These are phyloP conservation scores for Metschnikowia colocasiae DNA, from an alignment of 805 yeast genomes.

Conservation along the genomic window DNA sequence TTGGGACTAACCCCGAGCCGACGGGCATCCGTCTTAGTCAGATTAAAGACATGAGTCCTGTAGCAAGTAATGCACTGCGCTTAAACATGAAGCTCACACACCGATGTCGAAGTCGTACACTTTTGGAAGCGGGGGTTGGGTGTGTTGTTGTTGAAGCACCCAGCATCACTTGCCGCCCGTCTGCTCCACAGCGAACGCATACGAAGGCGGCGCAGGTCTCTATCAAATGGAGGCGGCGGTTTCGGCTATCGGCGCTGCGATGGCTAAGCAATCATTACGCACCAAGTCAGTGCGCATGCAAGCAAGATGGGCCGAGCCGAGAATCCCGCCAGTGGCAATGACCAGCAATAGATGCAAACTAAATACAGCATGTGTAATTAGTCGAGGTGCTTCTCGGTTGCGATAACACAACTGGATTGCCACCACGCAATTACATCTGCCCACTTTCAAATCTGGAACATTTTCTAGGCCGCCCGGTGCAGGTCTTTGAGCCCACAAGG, in stretches of 20 bases:
- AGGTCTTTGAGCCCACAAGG: not conserved
- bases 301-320: slow-evolving; percentile 3
- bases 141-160: too few relatives aligned
- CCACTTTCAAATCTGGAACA: not conserved
- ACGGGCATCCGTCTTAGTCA: not conserved
- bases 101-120: too few relatives aligned
- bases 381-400: not conserved
- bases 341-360: not conserved
- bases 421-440: not conserved
- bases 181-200: too few relatives aligned
- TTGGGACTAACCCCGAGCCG: not conserved
- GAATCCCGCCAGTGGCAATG: not conserved
- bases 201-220: too few relatives aligned
- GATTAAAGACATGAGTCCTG: not conserved
- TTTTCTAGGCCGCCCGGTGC: not conserved
- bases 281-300: not conserved
- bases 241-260: not conserved
- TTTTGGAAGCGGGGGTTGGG: too few relatives aligned
- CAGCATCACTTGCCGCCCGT: too few relatives aligned
- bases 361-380: not conserved
- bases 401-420: not conserved
- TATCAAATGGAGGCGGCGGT: not conserved
- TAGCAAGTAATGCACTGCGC: slow-evolving; percentile 2
- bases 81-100: not conserved
- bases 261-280: slow-evolving; percentile 1